Base-by-base conservation (phyloP, 495 filamentous ascomycete genomes). In the Podospora pseudocomata region DNA sequence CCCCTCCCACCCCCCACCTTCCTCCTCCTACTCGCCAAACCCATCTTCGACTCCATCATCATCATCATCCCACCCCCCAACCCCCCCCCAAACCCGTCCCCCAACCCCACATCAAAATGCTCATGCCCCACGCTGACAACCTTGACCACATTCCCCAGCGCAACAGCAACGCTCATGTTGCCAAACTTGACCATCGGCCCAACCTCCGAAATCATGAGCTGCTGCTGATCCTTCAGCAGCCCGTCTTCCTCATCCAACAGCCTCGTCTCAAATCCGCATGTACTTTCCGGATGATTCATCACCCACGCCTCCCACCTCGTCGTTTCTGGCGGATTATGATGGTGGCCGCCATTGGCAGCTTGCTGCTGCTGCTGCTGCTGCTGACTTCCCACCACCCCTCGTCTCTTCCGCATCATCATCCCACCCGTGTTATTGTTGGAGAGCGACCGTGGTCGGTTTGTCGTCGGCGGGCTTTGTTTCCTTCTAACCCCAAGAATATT, bases 111-210 rank as follows among this genome's bases (percentile, higher is more conserved):
- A 60, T 81, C 86, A 73, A 87, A 90, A 55, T 85, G 78, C 72
- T 89, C 88, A 67, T 86, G 84, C 27, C 88, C 88, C 6, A 87
- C 78, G 32, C 81, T 85, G 39, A 91, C 79, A 30, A 92, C 73
- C 75, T 91, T 91, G 68, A 92, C 82, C 1, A 84, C 80, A 65
- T 91, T 89, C 9, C 89, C 90, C 49, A 91, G 85, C 0, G 83
- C 88, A 1, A 92, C 82, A 1, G 87, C 90, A 16, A 91, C 80
- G 59, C 83, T 87, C 59, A 80, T 73, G 19, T 82, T 81, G 5
- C 89, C 89, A 5, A 90, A 73, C 65, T 80, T 80, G 5, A 79
- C 76, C 67, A 90, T 84, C 0, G 89, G 89, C 0, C 90, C 90
- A 0, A 86, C 75, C 63, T 79, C 80, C 18, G 82, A 82, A 18